Evolutionary conservation across 2,329 filamentous ascomycete genomes (phyloP), one percentile per base, ranked within the genome.

Genomic region (Chaetomium sp.): DNA sequence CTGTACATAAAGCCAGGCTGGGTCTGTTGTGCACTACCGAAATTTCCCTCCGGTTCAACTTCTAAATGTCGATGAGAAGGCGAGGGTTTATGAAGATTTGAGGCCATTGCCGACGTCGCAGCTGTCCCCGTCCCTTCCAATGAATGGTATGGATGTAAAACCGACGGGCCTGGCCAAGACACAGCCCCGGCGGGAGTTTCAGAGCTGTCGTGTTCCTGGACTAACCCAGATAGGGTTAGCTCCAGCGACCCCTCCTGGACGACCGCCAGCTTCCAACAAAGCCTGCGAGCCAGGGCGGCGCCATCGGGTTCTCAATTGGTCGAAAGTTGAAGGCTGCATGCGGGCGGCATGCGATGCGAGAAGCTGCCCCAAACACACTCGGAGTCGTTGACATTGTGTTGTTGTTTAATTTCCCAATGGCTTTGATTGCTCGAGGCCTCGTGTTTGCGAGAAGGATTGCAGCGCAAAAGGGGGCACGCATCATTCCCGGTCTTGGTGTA

Each of bases 141-240:
- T n/a, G n/a, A n/a, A n/a, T n/a, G n/a, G n/a, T 29, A 13, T 35
- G 29, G 23, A n/a, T n/a, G n/a, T 38, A 12, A 55, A 27, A 23
- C 53, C 21, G 23, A 33, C 8, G 23, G 56, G 45, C 29, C 53
- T 33, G 55, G 64, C 61, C 61, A 66, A 65, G 66, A 58, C 62
- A 47, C 35, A 53, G 42, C 50, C 31, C 56, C n/a, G n/a, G 33
- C 62, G 62, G 63, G 56, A 67, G 68, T 70, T 70, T 70, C 67
- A 70, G 68, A 67, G 27, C 62, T 60, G 57, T 57, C 35, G 63
- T 68, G 65, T 68, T 67, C 66, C 65, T 68, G 65, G 58, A 42
- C 64, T 68, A 69, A 61, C 13, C 33, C 21, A 25, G 29, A 59
- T 60, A 6, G 49, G 60, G 23, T 27, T 66, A 67, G 59, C 33